Conservation (phyloP, 768 basidiomycete genomes). For the Pholiota microspora region DNA sequence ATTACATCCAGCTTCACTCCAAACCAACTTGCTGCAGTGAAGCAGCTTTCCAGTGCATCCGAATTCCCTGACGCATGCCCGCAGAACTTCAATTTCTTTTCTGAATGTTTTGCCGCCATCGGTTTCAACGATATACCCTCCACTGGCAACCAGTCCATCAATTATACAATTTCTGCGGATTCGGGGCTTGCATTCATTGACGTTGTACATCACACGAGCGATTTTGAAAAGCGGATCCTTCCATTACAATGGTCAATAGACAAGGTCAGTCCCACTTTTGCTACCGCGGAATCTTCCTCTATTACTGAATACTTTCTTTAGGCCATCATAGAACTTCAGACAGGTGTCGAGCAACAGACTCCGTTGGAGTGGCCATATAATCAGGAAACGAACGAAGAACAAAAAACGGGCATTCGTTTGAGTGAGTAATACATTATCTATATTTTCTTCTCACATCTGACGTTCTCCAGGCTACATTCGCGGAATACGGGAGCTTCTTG, state of each 20-base stretch:
- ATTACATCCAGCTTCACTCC: constrained; percentile 52
- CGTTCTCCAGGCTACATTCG: constrained; percentile 11
- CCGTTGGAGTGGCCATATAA: constrained; percentile 77
- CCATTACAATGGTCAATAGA: constrained; percentile 81
- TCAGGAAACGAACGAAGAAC: constrained; percentile 63
- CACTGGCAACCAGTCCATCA: constrained; percentile 36
- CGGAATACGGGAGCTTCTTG: constrained; percentile 7
- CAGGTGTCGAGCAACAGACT: constrained; percentile 50
- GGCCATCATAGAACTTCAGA: constrained; percentile 72
- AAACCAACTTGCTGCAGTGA: constrained; percentile 46
- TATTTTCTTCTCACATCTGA: not conserved
- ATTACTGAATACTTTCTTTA: not conserved
- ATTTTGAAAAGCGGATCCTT: constrained; percentile 64
- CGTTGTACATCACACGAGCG: constrained; percentile 62
- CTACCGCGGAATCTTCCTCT: not conserved
- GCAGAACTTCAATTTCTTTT: constrained; percentile 70
- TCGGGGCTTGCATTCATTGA: constrained; percentile 63
- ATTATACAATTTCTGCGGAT: constrained; percentile 73
- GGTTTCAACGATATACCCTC: constrained; percentile 58
- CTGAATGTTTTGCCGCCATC: constrained; percentile 69
- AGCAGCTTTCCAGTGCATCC: constrained; percentile 41
- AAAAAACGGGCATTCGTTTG: constrained; percentile 50
- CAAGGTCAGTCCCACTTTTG: constrained; percentile 38
- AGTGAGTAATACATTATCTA: constrained; percentile 36
- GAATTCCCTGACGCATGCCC: constrained; percentile 61